Conservation (phyloP, 2,329 filamentous ascomycete species). For the Akanthomyces dipterigenus region DNA sequence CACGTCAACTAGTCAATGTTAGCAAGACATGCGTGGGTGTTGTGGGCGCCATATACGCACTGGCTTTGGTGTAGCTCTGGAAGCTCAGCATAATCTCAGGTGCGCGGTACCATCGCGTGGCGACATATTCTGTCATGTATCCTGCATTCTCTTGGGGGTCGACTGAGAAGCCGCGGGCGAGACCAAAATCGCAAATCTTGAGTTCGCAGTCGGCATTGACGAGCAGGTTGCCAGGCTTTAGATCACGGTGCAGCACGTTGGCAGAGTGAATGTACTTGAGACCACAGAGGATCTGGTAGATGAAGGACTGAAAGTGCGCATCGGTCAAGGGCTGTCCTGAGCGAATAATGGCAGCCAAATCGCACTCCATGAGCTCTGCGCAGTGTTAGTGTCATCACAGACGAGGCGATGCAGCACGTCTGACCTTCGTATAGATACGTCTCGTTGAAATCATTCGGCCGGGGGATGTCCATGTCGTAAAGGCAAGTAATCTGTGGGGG, state of each 20-base stretch:
- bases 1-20: constrained; percentile 69
- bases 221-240: constrained; percentile 94
- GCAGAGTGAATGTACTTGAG: constrained; percentile 99
- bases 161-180: constrained; percentile 92
- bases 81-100: constrained; percentile 99
- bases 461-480: constrained; percentile 98
- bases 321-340: constrained; percentile 96
- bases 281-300: constrained; percentile 98
- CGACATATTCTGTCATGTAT: constrained; percentile 99
- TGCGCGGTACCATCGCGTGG: constrained; percentile 89
- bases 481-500: constrained; percentile 84
- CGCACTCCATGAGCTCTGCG: constrained; percentile 96
- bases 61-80: constrained; percentile 99
- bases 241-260: constrained; percentile 91
- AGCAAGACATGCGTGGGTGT: neutral
- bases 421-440: constrained; percentile 96
- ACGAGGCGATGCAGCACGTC: constrained; percentile 19
- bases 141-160: constrained; percentile 97
- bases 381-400: neutral
- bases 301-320: constrained; percentile 98
- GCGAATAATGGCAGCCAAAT: constrained; percentile 93
- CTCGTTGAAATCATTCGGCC: constrained; percentile 97
- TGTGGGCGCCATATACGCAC: constrained; percentile 52
- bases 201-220: constrained; percentile 99
- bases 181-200: constrained; percentile 97